Evolutionary conservation across 2,329 filamentous ascomycete genomes (phyloP), one percentile per base, ranked within the genome.

Genomic region (Arthrobotrys iridis): DNA sequence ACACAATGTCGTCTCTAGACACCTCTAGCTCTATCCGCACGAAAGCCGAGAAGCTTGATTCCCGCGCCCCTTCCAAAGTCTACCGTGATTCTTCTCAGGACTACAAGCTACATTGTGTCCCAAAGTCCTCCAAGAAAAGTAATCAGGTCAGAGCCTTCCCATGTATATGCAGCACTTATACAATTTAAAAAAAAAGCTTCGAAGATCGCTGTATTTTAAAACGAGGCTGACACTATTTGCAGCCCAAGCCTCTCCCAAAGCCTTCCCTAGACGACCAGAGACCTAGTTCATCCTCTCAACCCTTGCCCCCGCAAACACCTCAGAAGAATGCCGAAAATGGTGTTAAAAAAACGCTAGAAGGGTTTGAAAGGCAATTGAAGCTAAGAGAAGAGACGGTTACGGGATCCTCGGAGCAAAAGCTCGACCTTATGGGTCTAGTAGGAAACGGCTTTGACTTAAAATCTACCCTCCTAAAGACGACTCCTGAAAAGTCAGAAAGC

Each of bases 211-310:
- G 4, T 52, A 10, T 37, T 48, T 22, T 15, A n/a, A n/a, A 33
- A 18, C 13, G 1, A 5, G 30, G 20, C 28, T 55, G 4, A 50
- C 30, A 18, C 4, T 26, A 13, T 28, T 6, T 59, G 28, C 30
- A 73, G 60, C 68, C 68, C 18, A 59, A 73, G 37, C 68, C 68
- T 18, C 60, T 57, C 20, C 68, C 68, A 28, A 73, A 73, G 43
- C 26, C 18, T 41, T 26, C 30, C 15, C 28, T 22, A n/a, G 26
- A 59, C 3, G 50, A 43, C 15, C 22, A 59, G 11, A 58, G 48
- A 28, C 2, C 37, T 8, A 7, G 7, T 20, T 24, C 45, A 15
- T 40, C 37, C 1, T 41, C 60, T 0, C 20, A 22, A 22, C 3
- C 37, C 7, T 41, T 26, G 4, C 30, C 40, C 18, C 58, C 62